Evolutionary conservation across 2,329 filamentous ascomycete species (phyloP).

Genomic region (Fusarium penzigii): DNA sequence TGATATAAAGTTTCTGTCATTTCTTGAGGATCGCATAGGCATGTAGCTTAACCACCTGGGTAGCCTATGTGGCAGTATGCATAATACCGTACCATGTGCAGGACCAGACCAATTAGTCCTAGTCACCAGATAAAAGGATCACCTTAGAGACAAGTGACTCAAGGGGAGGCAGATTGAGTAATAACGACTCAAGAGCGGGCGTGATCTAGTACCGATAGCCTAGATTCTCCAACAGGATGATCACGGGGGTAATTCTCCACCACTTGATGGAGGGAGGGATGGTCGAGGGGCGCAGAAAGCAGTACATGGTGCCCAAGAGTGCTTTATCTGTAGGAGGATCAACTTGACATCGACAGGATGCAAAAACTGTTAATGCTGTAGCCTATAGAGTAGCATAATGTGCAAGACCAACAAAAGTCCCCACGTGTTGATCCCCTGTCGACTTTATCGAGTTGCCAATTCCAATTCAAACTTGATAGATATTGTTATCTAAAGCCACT

Average conservation of each 20-base stretch:
- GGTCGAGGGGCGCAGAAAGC: not conserved
- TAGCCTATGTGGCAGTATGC: conserved; percentile 18
- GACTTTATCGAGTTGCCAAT: too few species aligned
- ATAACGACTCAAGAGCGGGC: conserved; percentile 19
- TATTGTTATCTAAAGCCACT: too few species aligned
- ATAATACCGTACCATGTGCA: conserved; percentile 6
- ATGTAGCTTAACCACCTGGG: conserved; percentile 1
- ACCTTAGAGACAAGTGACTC: conserved; percentile 4
- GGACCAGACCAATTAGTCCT: not conserved
- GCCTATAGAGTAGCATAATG: too few species aligned
- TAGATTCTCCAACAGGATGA: conserved; percentile 4
- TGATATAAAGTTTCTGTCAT: conserved; percentile 22
- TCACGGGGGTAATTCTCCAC: conserved; percentile 20
- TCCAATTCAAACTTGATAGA: too few species aligned
- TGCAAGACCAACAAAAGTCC: too few species aligned
- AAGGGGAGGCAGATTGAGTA: conserved; percentile 10
- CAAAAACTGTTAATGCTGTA: too few species aligned
- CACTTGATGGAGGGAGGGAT: conserved; percentile 10
- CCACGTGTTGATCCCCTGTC: too few species aligned
- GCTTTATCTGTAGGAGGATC: not conserved
- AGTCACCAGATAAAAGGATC: not conserved
- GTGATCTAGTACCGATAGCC: conserved; percentile 14
- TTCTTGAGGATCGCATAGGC: too few species aligned
- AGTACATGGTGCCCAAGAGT: conserved; percentile 16
- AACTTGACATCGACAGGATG: too few species aligned